phyloP scores from a whole-genome alignment of 2,329 filamentous ascomycete genomes.

The Ophiostoma pallidulum region DNA sequence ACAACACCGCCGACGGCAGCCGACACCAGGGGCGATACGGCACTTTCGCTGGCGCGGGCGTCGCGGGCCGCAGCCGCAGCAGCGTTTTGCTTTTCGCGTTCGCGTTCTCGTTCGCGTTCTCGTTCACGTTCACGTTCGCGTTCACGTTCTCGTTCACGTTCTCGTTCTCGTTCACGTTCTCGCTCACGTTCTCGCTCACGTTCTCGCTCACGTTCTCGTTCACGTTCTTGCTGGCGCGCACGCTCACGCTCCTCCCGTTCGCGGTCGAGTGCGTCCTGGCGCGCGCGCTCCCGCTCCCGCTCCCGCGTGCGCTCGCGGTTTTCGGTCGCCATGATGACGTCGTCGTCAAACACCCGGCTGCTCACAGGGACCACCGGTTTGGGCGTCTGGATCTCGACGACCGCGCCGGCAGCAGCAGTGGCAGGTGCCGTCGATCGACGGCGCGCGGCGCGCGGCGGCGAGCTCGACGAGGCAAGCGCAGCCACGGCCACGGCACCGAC shows the following conservation, averaged over 20 bases:
- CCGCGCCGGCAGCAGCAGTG: no score
- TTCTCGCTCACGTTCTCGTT: conserved; percentile 19
- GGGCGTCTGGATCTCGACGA: conserved; percentile 72
- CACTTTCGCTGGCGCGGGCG: not conserved
- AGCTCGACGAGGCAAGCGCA: no score
- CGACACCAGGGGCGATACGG: not conserved
- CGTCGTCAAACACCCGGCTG: conserved; percentile 53
- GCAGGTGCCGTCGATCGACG: no score
- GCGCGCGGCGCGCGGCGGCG: no score
- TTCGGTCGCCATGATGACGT: conserved; percentile 17
- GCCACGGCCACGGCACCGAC: not conserved
- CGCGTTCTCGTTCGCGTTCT: conserved; percentile 22
- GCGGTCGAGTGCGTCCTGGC: no score
- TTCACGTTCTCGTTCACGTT: conserved; percentile 20
- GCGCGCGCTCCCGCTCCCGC: conserved; percentile 16
- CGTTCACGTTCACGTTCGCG: conserved; percentile 13
- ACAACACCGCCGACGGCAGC: conserved; percentile 7
- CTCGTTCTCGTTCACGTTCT: no score
- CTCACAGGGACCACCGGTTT: conserved; percentile 68
- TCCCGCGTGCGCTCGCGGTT: conserved; percentile 22
- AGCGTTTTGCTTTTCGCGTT: conserved; percentile 12
- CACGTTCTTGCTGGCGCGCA: conserved; percentile 19
- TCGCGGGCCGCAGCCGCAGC: conserved; percentile 5
- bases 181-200: conserved; percentile 17
- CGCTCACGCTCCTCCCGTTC: conserved; percentile 19